Conservation (phyloP, 495 filamentous ascomycete species). For the Achaetomiella virescens region DNA sequence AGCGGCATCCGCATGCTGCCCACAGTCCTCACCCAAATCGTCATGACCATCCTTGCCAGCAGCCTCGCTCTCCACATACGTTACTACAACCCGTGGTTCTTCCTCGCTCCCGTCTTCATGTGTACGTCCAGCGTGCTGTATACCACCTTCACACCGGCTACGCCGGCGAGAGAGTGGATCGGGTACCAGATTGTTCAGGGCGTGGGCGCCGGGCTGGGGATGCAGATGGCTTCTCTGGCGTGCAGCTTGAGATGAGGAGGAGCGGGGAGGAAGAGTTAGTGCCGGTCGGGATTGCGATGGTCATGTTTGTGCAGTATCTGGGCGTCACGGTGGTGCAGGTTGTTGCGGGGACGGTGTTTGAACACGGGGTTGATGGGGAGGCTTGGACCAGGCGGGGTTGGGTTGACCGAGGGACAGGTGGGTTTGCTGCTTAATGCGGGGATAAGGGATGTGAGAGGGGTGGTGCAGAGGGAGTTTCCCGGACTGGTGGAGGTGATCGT, state of each 20-base stretch:
- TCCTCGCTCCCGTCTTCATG: constrained; percentile 12
- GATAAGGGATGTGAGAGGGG: no score
- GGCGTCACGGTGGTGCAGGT: constrained; percentile 17
- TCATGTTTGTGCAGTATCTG: constrained; percentile 18
- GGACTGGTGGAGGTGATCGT: no score
- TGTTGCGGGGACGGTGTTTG: constrained; percentile 19
- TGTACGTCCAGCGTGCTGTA: constrained; percentile 26
- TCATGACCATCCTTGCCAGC: not conserved
- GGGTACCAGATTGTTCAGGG: constrained; percentile 47
- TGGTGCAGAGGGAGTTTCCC: no score
- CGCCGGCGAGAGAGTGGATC: constrained; percentile 40
- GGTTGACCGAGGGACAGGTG: no score
- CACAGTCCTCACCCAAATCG: constrained; percentile 30
- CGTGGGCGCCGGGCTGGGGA: constrained; percentile 34
- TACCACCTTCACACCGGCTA: constrained; percentile 31
- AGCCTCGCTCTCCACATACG: constrained; percentile 3
- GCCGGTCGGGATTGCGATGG: constrained; percentile 17
- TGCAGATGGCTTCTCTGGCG: constrained; percentile 30
- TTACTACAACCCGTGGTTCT: constrained; percentile 20
- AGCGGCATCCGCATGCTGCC: constrained; percentile 45
- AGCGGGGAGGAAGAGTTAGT: constrained; percentile 1
- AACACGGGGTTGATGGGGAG: no score
- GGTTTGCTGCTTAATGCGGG: no score
- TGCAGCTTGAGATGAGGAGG: constrained; percentile 20
- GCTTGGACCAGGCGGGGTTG: no score